Percentiles rank a stretch among this genome's conserved stretches.
Conservation (phyloP, 345 rosid genomes). For the Moricandia moricandioides region DNA sequence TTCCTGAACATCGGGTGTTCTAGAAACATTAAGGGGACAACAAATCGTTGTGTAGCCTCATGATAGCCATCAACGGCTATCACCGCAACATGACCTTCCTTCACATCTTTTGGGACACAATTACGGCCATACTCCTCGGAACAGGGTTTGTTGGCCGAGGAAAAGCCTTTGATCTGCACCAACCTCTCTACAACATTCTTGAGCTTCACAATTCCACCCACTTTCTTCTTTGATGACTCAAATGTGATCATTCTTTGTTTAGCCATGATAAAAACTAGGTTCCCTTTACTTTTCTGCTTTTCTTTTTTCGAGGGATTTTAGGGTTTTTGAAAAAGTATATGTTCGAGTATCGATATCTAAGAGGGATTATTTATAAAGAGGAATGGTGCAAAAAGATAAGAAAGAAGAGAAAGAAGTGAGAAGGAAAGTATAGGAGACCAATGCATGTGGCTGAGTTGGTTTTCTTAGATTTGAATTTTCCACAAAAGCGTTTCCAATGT, state of each 20-base stretch:
- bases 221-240: slow-evolving; percentile 32
- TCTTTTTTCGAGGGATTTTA: background rate
- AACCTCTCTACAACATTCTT: slow-evolving; percentile 40
- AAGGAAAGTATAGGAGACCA: slow-evolving; percentile 33
- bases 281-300: background rate
- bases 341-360: slow-evolving; percentile 14
- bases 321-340: background rate
- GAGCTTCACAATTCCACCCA: slow-evolving; percentile 38
- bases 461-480: slow-evolving; percentile 20
- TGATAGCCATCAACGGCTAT: slow-evolving; percentile 47
- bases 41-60: slow-evolving; percentile 49
- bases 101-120: slow-evolving; percentile 62
- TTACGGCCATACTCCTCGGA: slow-evolving; percentile 15
- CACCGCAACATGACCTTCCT: slow-evolving; percentile 71
- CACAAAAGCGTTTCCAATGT: slow-evolving; percentile 19
- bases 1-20: slow-evolving; percentile 42
- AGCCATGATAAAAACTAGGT: slow-evolving; percentile 26
- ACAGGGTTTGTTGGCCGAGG: slow-evolving; percentile 25
- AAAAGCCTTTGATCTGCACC: slow-evolving; percentile 33
- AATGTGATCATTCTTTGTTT: slow-evolving; percentile 34
- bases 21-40: slow-evolving; percentile 51
- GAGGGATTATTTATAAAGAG: slow-evolving; percentile 17
- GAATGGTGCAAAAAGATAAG: slow-evolving; percentile 32
- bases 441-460: slow-evolving; percentile 42
- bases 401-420: slow-evolving; percentile 24